Conservation (phyloP, 805 yeast species). For the Jamesozyma spencerorum region DNA sequence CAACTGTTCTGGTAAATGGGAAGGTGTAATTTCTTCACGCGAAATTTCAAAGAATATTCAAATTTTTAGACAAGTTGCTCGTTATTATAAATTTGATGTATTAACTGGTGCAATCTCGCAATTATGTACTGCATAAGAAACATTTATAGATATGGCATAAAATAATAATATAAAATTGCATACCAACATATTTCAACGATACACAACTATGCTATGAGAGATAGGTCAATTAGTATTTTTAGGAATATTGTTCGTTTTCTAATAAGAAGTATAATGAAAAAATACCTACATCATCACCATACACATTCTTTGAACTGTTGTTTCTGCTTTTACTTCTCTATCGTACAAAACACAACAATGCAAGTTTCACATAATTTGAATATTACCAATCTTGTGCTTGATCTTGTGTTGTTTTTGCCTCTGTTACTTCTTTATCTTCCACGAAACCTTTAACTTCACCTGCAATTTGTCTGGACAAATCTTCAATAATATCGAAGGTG, state of each 20-base stretch:
- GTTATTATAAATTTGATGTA: conserved; percentile 50
- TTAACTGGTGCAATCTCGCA: conserved; percentile 23
- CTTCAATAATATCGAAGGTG: conserved; percentile 30
- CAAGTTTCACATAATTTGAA: too few relatives aligned
- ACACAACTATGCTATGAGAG: too few relatives aligned
- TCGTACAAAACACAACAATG: too few relatives aligned
- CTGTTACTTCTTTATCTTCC: conserved; percentile 18
- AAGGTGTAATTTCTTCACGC: conserved; percentile 40
- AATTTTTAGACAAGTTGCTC: conserved; percentile 51
- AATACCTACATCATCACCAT: too few relatives aligned
- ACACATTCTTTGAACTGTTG: too few relatives aligned
- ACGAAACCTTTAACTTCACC: conserved; percentile 27
- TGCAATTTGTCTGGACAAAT: conserved; percentile 23
- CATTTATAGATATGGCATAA: too few relatives aligned
- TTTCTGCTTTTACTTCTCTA: too few relatives aligned
- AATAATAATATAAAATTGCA: too few relatives aligned
- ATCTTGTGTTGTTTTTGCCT: conserved; percentile 14
- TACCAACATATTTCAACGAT: too few relatives aligned
- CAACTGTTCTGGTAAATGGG: conserved; percentile 83
- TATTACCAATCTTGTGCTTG: conserved; percentile 22
- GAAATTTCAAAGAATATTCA: conserved; percentile 38
- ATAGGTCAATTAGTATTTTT: too few relatives aligned
- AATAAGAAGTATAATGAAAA: too few relatives aligned
- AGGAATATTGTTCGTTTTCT: too few relatives aligned
- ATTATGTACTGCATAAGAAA: conserved; percentile 1